A percentile compares a stretch with the other conserved stretches of the same genome.
phyloP scores from a whole-genome alignment of 257 asterid species.

The Capsicum baccatum region DNA sequence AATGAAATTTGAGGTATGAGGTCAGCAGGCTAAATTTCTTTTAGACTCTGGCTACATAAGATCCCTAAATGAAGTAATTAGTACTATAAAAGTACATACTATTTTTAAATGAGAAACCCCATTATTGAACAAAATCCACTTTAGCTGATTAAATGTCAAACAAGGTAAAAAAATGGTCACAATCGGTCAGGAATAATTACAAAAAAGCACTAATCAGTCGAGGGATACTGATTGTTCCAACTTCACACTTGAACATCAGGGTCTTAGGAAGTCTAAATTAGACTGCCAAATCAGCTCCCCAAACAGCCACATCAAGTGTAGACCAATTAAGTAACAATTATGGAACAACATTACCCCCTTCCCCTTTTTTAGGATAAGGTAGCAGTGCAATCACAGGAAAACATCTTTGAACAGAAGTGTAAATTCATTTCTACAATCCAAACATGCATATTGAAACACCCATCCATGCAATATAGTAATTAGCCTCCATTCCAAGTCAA shows the following conservation, averaged over 20 bases:
- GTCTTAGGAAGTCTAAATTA: slow-evolving; percentile 15
- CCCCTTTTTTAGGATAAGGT: slow-evolving; percentile 16
- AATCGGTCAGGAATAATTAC: not conserved
- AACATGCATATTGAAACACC: slow-evolving; percentile 20
- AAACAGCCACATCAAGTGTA: slow-evolving; percentile 25
- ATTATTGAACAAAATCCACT: slow-evolving; percentile 14
- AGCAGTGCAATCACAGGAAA: not conserved
- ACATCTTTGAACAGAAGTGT: slow-evolving; percentile 12
- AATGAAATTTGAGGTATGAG: slow-evolving; percentile 5
- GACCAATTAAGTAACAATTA: not conserved
- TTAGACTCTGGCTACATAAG: not conserved
- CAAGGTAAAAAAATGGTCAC: not conserved
- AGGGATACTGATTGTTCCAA: slow-evolving; percentile 8
- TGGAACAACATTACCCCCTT: not conserved
- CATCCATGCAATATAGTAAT: slow-evolving; percentile 1
- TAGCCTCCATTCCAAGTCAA: slow-evolving; percentile 38
- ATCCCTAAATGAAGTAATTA: not conserved
- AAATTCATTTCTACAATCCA: slow-evolving; percentile 32
- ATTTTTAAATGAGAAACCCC: slow-evolving; percentile 12
- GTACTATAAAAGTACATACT: not conserved
- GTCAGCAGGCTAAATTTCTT: not conserved
- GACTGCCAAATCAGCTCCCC: slow-evolving; percentile 20
- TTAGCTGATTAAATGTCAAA: not conserved
- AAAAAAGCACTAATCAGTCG: not conserved
- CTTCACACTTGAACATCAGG: slow-evolving; percentile 11